Evolutionary conservation across 768 basidiomycete species (phyloP).

Genomic region (Kwoniella mangroviensis): DNA sequence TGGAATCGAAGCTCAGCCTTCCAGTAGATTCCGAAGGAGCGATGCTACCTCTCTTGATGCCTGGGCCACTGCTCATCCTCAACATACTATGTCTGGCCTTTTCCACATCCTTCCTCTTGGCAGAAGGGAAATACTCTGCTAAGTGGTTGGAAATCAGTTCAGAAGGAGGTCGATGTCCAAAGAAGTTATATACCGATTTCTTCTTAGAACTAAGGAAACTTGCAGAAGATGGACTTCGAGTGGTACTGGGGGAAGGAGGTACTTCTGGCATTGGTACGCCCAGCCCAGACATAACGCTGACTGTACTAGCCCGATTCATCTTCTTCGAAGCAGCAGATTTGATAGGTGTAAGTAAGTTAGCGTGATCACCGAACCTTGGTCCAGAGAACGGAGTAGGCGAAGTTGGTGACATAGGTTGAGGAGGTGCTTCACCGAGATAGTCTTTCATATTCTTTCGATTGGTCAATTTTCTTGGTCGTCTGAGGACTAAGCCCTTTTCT

Average conservation of each 20-base stretch:
- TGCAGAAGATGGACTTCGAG: conserved; percentile 53
- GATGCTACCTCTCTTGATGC: conserved; percentile 26
- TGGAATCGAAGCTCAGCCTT: conserved; percentile 20
- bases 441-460: conserved; percentile 60
- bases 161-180: conserved; percentile 95
- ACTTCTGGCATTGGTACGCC: conserved; percentile 79
- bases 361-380: conserved; percentile 45
- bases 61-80: conserved; percentile 60
- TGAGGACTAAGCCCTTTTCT: conserved; percentile 76
- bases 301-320: conserved; percentile 88
- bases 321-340: conserved; percentile 59
- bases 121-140: conserved; percentile 91
- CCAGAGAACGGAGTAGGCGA: conserved; percentile 56
- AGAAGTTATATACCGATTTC: conserved; percentile 72
- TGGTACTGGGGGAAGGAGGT: conserved; percentile 63
- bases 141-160: conserved; percentile 95
- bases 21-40: conserved; percentile 33
- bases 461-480: conserved; percentile 61
- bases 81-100: conserved; percentile 90
- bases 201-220: conserved; percentile 55
- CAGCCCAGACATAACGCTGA: conserved; percentile 91
- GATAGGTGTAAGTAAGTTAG: conserved; percentile 44
- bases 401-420: conserved; percentile 56
- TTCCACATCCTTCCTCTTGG: conserved; percentile 87
- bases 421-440: conserved; percentile 64